These are phyloP conservation scores for Linnemannia schmuckeri DNA, from an alignment of 192 early-diverging fungal species.

Conservation along the genomic window DNA sequence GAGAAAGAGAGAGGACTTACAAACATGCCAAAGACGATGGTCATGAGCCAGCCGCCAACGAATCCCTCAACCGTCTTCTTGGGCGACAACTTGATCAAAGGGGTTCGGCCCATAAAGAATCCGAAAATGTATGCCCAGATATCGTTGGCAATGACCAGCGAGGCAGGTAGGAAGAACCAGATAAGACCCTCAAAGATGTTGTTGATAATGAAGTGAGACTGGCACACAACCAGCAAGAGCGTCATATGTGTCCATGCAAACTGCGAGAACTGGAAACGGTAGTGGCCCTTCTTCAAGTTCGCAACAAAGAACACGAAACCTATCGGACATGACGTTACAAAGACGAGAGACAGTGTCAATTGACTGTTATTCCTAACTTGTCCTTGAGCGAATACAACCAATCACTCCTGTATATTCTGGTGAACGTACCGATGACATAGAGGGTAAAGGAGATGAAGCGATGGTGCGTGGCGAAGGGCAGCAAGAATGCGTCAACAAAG, in stretches of 20 bases:
- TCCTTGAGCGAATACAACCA: not conserved
- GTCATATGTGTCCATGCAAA: slow-evolving; percentile 99
- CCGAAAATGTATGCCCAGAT: slow-evolving; percentile 96
- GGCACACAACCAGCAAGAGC: slow-evolving; percentile 89
- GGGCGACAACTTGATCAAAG: slow-evolving; percentile 91
- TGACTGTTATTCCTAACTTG: not conserved
- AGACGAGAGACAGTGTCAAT: not conserved
- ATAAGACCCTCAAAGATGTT: slow-evolving; percentile 98
- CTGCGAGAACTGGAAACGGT: slow-evolving; percentile 95
- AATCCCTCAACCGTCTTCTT: slow-evolving; percentile 99
- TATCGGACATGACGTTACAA: slow-evolving; percentile 10
- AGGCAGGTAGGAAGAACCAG: slow-evolving; percentile 94
- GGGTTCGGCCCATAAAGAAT: slow-evolving; percentile 94
- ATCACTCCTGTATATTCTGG: not conserved
- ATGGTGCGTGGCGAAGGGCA: slow-evolving; percentile 92
- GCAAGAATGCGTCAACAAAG: slow-evolving; percentile 86
- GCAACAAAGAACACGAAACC: slow-evolving; percentile 94
- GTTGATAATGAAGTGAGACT: slow-evolving; percentile 96
- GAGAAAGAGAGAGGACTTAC: slow-evolving; percentile 50
- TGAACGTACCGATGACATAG: slow-evolving; percentile 80
- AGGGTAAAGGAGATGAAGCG: slow-evolving; percentile 93
- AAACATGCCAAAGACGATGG: slow-evolving; percentile 88
- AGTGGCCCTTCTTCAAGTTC: slow-evolving; percentile 92
- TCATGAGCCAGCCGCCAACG: slow-evolving; percentile 88
- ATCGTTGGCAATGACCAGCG: slow-evolving; percentile 95